These are phyloP conservation scores for Geum urbanum DNA, from an alignment of 306 rosid genomes.

Conservation along the genomic window DNA sequence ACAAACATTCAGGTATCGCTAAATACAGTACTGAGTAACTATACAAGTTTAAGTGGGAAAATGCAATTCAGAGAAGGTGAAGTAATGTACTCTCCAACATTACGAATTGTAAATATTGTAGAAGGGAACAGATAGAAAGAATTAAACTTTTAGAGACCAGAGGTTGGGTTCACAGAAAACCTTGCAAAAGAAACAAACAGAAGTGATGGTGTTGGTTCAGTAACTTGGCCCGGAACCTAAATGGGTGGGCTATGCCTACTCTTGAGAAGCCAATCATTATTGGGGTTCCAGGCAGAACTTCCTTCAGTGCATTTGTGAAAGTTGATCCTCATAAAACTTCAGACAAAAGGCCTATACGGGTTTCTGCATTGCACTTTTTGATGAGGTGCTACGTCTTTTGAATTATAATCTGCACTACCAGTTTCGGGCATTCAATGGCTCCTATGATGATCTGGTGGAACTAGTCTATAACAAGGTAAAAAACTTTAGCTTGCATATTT, in stretches of 20 bases:
- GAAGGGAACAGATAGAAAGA: conserved; percentile 34
- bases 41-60: conserved; percentile 46
- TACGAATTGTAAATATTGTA: conserved; percentile 40
- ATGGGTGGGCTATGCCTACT: conserved; percentile 64
- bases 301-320: conserved; percentile 54
- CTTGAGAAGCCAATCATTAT: conserved; percentile 43
- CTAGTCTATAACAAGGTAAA: conserved; percentile 52
- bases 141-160: conserved; percentile 46
- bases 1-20: conserved; percentile 10
- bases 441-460: conserved; percentile 42
- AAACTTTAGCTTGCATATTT: too few species aligned
- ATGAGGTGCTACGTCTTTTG: conserved; percentile 23
- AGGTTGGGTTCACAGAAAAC: conserved; percentile 30
- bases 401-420: conserved; percentile 43
- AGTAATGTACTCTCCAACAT: conserved; percentile 29
- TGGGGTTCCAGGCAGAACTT: conserved; percentile 58
- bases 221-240: conserved; percentile 64
- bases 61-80: conserved; percentile 34
- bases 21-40: conserved; percentile 31
- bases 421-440: conserved; percentile 29
- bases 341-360: conserved; percentile 29
- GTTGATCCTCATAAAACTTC: too few species aligned
- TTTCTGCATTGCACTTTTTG: conserved; percentile 52
- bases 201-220: conserved; percentile 14
- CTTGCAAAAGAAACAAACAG: conserved; percentile 13